Conservation (phyloP, 2,329 filamentous ascomycete genomes). For the Aspergillus fructus region DNA sequence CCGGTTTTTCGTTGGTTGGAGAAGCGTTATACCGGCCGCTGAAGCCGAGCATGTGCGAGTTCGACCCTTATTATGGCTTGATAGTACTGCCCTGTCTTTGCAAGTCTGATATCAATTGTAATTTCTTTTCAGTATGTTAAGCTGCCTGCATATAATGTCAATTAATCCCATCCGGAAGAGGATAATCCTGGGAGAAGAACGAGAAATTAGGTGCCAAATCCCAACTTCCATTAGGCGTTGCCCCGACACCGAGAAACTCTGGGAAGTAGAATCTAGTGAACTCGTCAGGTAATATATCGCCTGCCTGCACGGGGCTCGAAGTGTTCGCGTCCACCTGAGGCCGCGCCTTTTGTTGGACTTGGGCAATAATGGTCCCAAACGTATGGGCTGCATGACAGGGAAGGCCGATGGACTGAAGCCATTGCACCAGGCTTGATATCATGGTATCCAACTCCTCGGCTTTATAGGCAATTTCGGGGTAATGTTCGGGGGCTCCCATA, state of each 20-base stretch:
- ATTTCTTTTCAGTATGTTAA: neutral
- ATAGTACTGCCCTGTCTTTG: neutral
- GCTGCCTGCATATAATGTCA: neutral
- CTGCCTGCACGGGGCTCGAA: neutral
- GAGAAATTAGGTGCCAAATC: slow-evolving; percentile 28
- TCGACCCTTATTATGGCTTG: neutral
- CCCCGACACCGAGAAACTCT: slow-evolving; percentile 32
- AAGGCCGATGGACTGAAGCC: slow-evolving; percentile 43
- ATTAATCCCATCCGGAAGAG: neutral
- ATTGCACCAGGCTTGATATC: slow-evolving; percentile 36
- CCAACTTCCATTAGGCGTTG: slow-evolving; percentile 27
- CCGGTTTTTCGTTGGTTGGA: slow-evolving; percentile 31
- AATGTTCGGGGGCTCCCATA: slow-evolving; percentile 37
- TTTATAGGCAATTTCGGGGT: slow-evolving; percentile 31
- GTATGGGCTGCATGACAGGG: slow-evolving; percentile 45
- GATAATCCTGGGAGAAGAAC: slow-evolving; percentile 6
- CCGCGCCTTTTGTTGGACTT: slow-evolving; percentile 33
- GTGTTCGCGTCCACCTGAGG: slow-evolving; percentile 15
- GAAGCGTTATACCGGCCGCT: slow-evolving; percentile 27
- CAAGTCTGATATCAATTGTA: neutral
- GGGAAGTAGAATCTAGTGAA: slow-evolving; percentile 30
- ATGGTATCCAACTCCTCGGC: slow-evolving; percentile 35
- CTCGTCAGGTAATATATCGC: slow-evolving; percentile 17
- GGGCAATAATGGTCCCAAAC: slow-evolving; percentile 39
- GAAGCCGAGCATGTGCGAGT: neutral